Percentiles rank a stretch among this genome's conserved stretches.
These are phyloP conservation scores for Thermoascus crustaceus DNA, from an alignment of 2,329 filamentous ascomycete species.

Conservation along the genomic window DNA sequence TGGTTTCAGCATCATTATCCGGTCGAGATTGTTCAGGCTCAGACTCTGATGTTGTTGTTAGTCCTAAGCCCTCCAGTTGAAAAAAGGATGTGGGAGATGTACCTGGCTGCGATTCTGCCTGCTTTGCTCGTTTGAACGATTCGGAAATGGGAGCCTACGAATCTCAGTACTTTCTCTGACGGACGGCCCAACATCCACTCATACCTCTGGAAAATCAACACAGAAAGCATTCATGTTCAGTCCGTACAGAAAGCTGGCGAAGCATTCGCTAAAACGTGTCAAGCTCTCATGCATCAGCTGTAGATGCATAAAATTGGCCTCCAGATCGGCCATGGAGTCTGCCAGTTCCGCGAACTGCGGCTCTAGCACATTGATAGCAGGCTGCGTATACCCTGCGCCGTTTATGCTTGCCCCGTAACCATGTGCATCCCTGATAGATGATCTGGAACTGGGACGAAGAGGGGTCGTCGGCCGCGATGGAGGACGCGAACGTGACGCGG, in stretches of 20 bases:
- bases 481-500: slow-evolving; percentile 54
- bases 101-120: slow-evolving; percentile 47
- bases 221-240: slow-evolving; percentile 99
- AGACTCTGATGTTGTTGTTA: too few relatives aligned
- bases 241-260: slow-evolving; percentile 90
- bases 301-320: slow-evolving; percentile 95
- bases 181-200: not conserved
- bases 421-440: slow-evolving; percentile 73
- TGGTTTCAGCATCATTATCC: slow-evolving; percentile 59
- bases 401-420: slow-evolving; percentile 38
- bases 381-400: slow-evolving; percentile 41
- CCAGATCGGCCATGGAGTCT: slow-evolving; percentile 88
- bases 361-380: slow-evolving; percentile 69
- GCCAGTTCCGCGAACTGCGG: slow-evolving; percentile 87
- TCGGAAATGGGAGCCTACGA: slow-evolving; percentile 69
- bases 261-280: slow-evolving; percentile 88
- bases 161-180: not conserved
- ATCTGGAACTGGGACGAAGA: slow-evolving; percentile 79
- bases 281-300: slow-evolving; percentile 95
- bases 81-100: too few relatives aligned
- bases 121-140: slow-evolving; percentile 64
- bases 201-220: slow-evolving; percentile 90
- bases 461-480: slow-evolving; percentile 81
- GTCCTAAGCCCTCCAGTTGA: too few relatives aligned
- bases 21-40: slow-evolving; percentile 24